A percentile compares a stretch with the other conserved stretches of the same genome.
Evolutionary conservation across 192 early-diverging fungal species (phyloP).

Genomic region (Borealophlyctis nickersoniae): DNA sequence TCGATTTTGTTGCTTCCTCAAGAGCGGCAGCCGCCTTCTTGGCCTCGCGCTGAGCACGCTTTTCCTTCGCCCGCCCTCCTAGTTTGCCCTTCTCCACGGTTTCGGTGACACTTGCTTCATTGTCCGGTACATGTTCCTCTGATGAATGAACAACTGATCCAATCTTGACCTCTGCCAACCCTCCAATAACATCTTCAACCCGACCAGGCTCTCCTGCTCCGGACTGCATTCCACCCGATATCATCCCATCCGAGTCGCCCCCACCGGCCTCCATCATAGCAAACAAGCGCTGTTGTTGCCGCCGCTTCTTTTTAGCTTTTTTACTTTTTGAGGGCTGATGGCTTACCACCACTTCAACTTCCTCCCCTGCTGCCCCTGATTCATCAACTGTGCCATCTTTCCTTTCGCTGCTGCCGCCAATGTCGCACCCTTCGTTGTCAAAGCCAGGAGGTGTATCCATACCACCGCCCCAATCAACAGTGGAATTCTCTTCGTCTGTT

Average conservation of each 20-base stretch:
- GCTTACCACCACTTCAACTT: not conserved
- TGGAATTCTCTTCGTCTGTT: not conserved
- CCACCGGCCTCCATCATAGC: too few relatives aligned
- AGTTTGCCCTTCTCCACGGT: not conserved
- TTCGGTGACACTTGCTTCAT: not conserved
- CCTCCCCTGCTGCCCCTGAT: not conserved
- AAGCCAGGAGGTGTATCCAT: too few relatives aligned
- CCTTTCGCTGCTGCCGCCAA: not conserved
- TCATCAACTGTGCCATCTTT: too few relatives aligned
- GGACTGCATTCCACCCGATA: slow-evolving; percentile 8
- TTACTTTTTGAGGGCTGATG: not conserved
- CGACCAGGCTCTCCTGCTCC: not conserved
- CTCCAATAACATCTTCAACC: not conserved
- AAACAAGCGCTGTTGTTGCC: not conserved
- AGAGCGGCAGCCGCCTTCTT: slow-evolving; percentile 13
- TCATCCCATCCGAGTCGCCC: too few relatives aligned
- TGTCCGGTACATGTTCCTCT: too few relatives aligned
- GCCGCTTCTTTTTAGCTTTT: not conserved
- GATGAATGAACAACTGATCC: not conserved
- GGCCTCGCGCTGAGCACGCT: slow-evolving; percentile 21
- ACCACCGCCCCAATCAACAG: too few relatives aligned
- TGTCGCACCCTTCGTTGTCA: slow-evolving; percentile 15
- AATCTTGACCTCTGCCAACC: not conserved
- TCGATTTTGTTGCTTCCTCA: slow-evolving; percentile 9
- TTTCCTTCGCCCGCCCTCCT: slow-evolving; percentile 31